Conservation (phyloP, 306 rosid genomes). For the Neltuma alba region DNA sequence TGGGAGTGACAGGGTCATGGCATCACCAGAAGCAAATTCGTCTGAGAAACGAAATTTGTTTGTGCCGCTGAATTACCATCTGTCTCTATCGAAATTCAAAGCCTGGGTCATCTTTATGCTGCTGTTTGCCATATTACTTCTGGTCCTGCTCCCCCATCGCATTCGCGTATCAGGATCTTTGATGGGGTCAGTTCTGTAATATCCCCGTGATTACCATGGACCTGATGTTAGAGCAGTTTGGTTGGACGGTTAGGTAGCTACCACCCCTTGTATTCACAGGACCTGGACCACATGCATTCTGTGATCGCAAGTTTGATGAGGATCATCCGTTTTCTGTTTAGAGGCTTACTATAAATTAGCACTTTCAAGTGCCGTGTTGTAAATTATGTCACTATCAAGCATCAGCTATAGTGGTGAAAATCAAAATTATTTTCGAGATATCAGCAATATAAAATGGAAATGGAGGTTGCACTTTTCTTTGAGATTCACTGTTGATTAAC, state of each 20-base stretch:
- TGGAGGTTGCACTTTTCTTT: neutral
- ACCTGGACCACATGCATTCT: neutral
- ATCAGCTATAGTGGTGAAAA: neutral
- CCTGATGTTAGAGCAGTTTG: neutral
- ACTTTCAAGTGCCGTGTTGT: neutral
- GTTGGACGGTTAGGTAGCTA: neutral
- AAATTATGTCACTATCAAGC: neutral
- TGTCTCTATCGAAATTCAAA: constrained; percentile 8
- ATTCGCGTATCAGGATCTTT: constrained; percentile 22
- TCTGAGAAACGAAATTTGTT: constrained; percentile 6
- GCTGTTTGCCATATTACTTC: constrained; percentile 38
- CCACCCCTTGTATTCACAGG: neutral
- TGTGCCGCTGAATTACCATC: constrained; percentile 5
- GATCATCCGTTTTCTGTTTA: neutral
- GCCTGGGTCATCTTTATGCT: constrained; percentile 38
- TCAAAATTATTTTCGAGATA: neutral
- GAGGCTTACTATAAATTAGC: neutral
- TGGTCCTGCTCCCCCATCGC: constrained; percentile 29
- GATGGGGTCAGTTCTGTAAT: constrained; percentile 26
- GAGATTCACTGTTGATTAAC: neutral
- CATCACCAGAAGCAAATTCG: neutral
- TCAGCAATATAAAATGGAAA: neutral
- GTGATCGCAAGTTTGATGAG: neutral
- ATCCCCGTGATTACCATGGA: constrained; percentile 20
- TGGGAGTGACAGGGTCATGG: neutral